phyloP scores from a whole-genome alignment of 73 alveolate genomes.

The Tetrahymena borealis region DNA sequence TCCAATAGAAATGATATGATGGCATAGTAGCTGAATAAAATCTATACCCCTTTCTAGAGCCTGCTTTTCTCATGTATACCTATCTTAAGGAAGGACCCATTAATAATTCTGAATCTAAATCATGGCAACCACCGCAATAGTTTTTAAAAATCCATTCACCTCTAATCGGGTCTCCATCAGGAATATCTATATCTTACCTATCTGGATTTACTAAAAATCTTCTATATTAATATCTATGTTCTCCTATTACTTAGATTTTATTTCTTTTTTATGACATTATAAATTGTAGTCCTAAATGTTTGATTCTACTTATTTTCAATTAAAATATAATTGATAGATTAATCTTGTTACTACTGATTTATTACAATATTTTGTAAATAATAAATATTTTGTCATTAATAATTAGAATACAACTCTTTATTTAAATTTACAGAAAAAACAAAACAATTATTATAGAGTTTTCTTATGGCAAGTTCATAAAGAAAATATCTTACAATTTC shows the following conservation, averaged over 20 bases:
- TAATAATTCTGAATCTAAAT: background rate
- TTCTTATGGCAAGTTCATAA: no score
- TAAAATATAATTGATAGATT: background rate
- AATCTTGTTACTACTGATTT: background rate
- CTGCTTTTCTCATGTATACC: background rate
- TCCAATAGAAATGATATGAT: background rate
- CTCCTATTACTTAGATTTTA: background rate
- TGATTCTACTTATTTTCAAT: no score
- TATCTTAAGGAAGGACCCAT: background rate
- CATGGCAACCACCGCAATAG: background rate
- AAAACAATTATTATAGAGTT: no score
- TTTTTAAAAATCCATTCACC: background rate
- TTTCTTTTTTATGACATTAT: background rate
- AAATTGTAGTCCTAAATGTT: no score
- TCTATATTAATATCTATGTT: background rate
- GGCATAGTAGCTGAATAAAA: background rate
- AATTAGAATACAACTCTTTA: no score
- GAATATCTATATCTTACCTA: background rate
- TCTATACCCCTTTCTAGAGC: background rate
- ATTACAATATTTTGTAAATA: no score
- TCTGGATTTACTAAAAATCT: background rate
- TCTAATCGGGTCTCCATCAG: background rate
- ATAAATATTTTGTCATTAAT: no score
- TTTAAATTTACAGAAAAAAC: no score
- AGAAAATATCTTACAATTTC: no score